Evolutionary conservation across 805 yeast genomes (phyloP).

Genomic region (Debaryomyces castellii): DNA sequence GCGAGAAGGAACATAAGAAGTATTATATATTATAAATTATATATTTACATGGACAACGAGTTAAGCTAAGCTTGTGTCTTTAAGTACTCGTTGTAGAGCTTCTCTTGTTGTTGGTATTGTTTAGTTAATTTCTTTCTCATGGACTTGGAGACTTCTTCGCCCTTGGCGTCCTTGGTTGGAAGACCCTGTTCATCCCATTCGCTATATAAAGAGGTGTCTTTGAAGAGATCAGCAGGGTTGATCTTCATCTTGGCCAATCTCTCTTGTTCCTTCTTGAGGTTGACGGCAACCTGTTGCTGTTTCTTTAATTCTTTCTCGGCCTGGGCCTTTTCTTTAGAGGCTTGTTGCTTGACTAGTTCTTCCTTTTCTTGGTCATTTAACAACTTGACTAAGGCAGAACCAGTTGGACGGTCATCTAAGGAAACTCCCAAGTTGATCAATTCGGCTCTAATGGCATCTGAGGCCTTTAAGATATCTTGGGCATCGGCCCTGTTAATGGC

Average conservation of each 20-base stretch:
- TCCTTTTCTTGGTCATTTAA: conserved; percentile 66
- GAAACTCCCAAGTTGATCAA: conserved; percentile 76
- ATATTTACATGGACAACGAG: background rate
- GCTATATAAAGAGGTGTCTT: conserved; percentile 50
- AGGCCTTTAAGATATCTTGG: conserved; percentile 57
- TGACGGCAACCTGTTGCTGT: conserved; percentile 46
- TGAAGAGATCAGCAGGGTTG: conserved; percentile 74
- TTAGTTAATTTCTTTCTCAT: conserved; percentile 79
- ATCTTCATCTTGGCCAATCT: conserved; percentile 64
- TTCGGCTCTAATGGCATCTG: conserved; percentile 74
- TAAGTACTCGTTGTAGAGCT: conserved; percentile 69
- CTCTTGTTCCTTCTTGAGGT: conserved; percentile 64
- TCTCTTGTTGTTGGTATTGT: conserved; percentile 76
- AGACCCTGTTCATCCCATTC: conserved; percentile 87
- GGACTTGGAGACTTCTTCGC: conserved; percentile 85
- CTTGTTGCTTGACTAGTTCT: conserved; percentile 61
- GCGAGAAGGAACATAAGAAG: background rate
- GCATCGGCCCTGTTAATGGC: conserved; percentile 63
- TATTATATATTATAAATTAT: background rate
- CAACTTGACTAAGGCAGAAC: conserved; percentile 82
- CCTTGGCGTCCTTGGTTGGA: conserved; percentile 73
- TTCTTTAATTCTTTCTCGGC: conserved; percentile 60
- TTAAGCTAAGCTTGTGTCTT: conserved; percentile 7
- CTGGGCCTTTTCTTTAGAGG: conserved; percentile 58
- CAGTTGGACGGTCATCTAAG: conserved; percentile 82